Evolutionary conservation across 2,329 filamentous ascomycete species (phyloP).

Genomic region (Phaeosphaeriaceae sp.): DNA sequence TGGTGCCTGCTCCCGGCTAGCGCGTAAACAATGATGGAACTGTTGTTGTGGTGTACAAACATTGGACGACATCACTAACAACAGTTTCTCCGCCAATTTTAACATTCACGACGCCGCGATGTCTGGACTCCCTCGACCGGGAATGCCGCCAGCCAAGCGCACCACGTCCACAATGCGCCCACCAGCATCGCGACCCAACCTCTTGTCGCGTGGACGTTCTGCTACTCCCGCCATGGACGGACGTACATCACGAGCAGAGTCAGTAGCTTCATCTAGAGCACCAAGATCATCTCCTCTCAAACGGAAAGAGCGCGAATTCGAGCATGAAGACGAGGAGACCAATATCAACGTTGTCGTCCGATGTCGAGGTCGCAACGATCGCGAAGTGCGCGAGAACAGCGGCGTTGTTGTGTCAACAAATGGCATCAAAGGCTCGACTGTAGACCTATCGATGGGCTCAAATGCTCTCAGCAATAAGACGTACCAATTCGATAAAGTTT

Average conservation of each 20-base stretch:
- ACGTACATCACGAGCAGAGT: constrained; percentile 74
- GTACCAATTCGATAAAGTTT: constrained; percentile 96
- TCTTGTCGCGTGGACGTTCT: constrained; percentile 58
- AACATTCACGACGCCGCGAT: constrained; percentile 46
- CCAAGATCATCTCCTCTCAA: constrained; percentile 65
- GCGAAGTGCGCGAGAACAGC: constrained; percentile 93
- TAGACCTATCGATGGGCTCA: constrained; percentile 90
- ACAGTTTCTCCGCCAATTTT: constrained; percentile 21
- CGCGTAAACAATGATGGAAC: constrained; percentile 10
- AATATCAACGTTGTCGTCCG: constrained; percentile 98
- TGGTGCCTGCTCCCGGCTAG: constrained; percentile 7
- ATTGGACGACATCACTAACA: constrained; percentile 13
- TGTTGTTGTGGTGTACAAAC: constrained; percentile 8
- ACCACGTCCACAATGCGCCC: constrained; percentile 60
- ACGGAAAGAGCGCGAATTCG: constrained; percentile 87
- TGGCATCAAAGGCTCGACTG: constrained; percentile 82
- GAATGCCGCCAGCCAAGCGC: constrained; percentile 56
- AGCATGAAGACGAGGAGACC: constrained; percentile 78
- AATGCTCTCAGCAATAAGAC: constrained; percentile 94
- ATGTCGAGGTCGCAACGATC: constrained; percentile 89
- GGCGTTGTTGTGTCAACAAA: constrained; percentile 89
- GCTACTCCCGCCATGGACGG: constrained; percentile 55
- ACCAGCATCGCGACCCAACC: constrained; percentile 59
- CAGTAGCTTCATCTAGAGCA: constrained; percentile 64
- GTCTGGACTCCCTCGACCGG: constrained; percentile 62